Conservation (phyloP, 2,329 filamentous ascomycete genomes). For the Colletotrichum camelliae region DNA sequence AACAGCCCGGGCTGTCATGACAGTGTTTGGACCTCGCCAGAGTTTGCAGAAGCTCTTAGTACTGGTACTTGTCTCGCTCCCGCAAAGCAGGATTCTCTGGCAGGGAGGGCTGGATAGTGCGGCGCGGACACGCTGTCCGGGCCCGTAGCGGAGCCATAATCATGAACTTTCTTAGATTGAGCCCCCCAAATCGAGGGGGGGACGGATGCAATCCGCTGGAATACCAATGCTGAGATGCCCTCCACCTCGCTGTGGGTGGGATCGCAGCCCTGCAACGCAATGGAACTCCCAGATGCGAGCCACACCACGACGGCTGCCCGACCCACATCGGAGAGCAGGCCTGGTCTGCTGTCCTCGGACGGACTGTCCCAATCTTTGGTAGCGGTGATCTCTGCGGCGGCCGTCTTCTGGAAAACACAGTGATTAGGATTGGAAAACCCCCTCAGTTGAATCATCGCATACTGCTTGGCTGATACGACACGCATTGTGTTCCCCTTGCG, state of each 20-base stretch:
- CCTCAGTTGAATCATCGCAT: not conserved
- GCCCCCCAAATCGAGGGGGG: slow-evolving; percentile 2
- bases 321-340: not conserved
- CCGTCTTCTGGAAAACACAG: not conserved
- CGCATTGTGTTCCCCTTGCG: not conserved
- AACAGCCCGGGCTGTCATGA: not conserved
- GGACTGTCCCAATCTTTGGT: not conserved
- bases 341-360: not conserved
- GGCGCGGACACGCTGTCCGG: slow-evolving; percentile 7
- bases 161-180: slow-evolving; percentile 17
- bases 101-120: slow-evolving; percentile 1
- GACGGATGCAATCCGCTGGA: not conserved
- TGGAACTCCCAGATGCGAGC: not conserved
- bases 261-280: not conserved
- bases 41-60: not conserved
- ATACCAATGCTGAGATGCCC: not conserved
- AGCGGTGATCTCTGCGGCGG: not conserved
- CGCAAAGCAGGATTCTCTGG: not conserved
- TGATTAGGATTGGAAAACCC: not conserved
- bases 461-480: not conserved
- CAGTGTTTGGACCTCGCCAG: not conserved
- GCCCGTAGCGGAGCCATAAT: slow-evolving; percentile 10
- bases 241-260: not conserved
- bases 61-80: not conserved
- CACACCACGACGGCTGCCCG: not conserved